Base-by-base conservation (phyloP, 148 eudicot genomes). In the Hydrangea macrophylla region DNA sequence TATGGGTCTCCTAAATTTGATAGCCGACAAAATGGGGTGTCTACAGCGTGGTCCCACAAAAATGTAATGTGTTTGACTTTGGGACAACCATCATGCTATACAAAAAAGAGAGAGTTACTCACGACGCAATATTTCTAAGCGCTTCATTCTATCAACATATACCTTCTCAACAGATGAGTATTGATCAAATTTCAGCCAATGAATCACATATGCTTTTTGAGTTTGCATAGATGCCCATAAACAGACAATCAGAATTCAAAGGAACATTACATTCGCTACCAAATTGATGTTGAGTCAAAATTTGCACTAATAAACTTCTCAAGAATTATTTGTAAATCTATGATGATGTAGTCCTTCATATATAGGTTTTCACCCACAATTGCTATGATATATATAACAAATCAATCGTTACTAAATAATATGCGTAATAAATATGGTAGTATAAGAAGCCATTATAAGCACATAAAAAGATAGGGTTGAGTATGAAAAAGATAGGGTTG, bases 201-300 rank as follows among this genome's bases (percentile, higher is more conserved):
- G 88, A 60, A 84, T 73, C 28, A 81, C 70, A 56, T 70, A 76
- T 30, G 82, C 88, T 84, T 78, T 84, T 85, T 84, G 73, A 24
- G 31, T 60, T 64, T 51, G 65, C 69, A 50, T 60, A 58, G 22
- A 25, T 62, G 2, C 3, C 22, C 25, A 13, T 11, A 39, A 62
- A 68, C 23, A 51, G 23, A 10, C 23, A 23, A 64, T 39, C 58
- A 63, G 54, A 10, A 5, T 55, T 37, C 15, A 36, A 7, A 36
- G 27, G 37, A 24, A 48, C 26, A 32, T n/a, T 51, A 24, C 59
- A 66, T 35, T 45, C 61, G 17, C 50, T 22, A 67, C 26, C 53
- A 67, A 25, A 18, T 36, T 3, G n/a, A 9, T 36, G 62, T 17
- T 36, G 23, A 56, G 3, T n/a, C n/a, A 17, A 15, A 39, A 58